phyloP scores from a whole-genome alignment of 768 basidiomycete genomes.

The Suillus clintonianus region DNA sequence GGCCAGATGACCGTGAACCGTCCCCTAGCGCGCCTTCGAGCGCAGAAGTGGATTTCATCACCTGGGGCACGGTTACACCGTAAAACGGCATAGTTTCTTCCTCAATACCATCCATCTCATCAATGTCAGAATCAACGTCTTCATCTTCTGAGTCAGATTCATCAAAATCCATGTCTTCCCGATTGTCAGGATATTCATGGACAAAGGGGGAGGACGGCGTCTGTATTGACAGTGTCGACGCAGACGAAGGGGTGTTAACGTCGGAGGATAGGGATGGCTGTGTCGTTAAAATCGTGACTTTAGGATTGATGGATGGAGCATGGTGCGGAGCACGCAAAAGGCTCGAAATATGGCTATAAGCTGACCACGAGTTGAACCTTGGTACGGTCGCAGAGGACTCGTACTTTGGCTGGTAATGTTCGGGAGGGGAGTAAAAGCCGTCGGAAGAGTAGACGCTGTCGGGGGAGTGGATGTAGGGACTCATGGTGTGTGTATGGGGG shows the following conservation, averaged over 20 bases:
- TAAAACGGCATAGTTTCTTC: conserved; percentile 24
- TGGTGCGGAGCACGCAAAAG: conserved; percentile 15
- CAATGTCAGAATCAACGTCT: conserved; percentile 34
- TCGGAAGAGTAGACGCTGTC: conserved; percentile 19
- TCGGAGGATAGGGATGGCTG: conserved; percentile 25
- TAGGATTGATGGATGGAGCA: conserved; percentile 26
- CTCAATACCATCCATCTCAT: conserved; percentile 34
- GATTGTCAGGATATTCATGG: conserved; percentile 10
- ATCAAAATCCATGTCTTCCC: conserved; percentile 28
- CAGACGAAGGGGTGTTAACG: conserved; percentile 31
- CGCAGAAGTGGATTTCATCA: conserved; percentile 33
- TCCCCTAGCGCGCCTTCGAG: conserved; percentile 34
- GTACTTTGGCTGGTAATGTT: conserved; percentile 24
- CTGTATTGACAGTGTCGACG: conserved; percentile 32
- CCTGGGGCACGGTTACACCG: conserved; percentile 20
- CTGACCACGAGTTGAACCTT: conserved; percentile 21
- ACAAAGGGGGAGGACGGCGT: conserved; percentile 33
- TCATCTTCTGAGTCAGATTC: conserved; percentile 31
- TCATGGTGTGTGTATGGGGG: conserved; percentile 26
- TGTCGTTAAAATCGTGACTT: conserved; percentile 26
- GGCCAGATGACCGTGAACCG: conserved; percentile 13
- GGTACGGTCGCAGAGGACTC: conserved; percentile 8
- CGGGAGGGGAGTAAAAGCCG: conserved; percentile 24
- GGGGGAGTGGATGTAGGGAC: conserved; percentile 22
- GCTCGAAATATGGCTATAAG: conserved; percentile 12